phyloP scores from a whole-genome alignment of 2,329 filamentous ascomycete species.

The Alternaria incomplexa region DNA sequence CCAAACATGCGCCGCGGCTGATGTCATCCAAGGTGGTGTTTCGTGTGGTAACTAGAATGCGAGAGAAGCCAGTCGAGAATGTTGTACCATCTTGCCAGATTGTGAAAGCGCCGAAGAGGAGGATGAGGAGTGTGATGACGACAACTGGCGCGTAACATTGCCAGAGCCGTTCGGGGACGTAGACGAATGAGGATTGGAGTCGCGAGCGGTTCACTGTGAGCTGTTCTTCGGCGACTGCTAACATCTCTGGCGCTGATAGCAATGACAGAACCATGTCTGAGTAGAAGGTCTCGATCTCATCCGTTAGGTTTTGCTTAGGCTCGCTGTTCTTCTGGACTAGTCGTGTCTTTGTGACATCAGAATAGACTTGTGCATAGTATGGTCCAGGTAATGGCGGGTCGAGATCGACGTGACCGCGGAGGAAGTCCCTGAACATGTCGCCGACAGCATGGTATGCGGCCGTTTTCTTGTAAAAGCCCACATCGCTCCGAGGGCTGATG shows the following conservation, averaged over 20 bases:
- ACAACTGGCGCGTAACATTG: conserved; percentile 45
- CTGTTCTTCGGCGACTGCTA: conserved; percentile 24
- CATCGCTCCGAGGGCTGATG: conserved; percentile 32
- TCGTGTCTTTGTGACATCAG: conserved; percentile 52
- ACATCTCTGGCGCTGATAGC: conserved; percentile 43
- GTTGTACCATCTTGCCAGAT: conserved; percentile 46
- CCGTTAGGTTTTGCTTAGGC: conserved; percentile 28
- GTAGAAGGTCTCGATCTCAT: conserved; percentile 39
- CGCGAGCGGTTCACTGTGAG: conserved; percentile 28
- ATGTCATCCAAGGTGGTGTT: conserved; percentile 46
- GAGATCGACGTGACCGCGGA: conserved; percentile 39
- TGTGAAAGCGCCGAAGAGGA: conserved; percentile 35
- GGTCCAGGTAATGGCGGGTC: conserved; percentile 35
- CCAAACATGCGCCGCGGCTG: conserved; percentile 49
- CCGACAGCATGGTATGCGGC: conserved; percentile 46
- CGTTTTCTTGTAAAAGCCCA: conserved; percentile 39
- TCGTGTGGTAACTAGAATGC: conserved; percentile 44
- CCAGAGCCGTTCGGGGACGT: conserved; percentile 39
- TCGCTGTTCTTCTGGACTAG: conserved; percentile 47
- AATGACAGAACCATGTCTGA: conserved; percentile 44
- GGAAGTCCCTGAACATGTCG: conserved; percentile 37
- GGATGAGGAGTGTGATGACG: conserved; percentile 32
- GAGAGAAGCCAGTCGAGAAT: conserved; percentile 42
- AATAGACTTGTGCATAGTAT: conserved; percentile 32
- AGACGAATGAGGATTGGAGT: conserved; percentile 40